Percentiles rank a stretch among this genome's conserved stretches.
phyloP scores from a whole-genome alignment of 2,329 filamentous ascomycete genomes.

The Pseudogymnoascus sp. region DNA sequence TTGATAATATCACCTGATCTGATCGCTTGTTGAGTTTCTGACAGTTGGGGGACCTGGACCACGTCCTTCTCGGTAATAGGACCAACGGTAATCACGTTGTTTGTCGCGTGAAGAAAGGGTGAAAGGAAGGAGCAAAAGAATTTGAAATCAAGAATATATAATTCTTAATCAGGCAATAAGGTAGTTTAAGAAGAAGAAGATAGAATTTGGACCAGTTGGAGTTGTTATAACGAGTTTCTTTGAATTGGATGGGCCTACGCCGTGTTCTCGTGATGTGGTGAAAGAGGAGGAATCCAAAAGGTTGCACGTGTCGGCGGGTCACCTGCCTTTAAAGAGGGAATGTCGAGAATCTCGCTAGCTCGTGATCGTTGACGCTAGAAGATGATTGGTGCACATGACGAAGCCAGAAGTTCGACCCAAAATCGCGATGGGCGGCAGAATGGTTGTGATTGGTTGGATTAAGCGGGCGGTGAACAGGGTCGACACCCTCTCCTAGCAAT shows the following conservation, averaged over 20 bases:
- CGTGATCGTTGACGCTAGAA: conserved; percentile 5
- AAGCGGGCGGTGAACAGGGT: background rate
- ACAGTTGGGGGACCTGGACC: conserved; percentile 4
- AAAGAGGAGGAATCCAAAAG: background rate
- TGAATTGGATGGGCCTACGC: background rate
- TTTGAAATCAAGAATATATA: background rate
- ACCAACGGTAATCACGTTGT: conserved; percentile 7
- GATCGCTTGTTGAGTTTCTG: conserved; percentile 6
- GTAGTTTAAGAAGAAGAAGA: conserved; percentile 4
- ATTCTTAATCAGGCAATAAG: conserved; percentile 6
- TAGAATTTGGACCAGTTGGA: background rate
- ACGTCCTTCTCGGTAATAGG: background rate
- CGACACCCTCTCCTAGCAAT: background rate
- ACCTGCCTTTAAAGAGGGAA: conserved; percentile 8
- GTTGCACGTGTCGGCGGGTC: conserved; percentile 7
- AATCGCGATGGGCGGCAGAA: background rate
- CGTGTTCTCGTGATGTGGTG: conserved; percentile 5
- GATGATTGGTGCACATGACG: conserved; percentile 6
- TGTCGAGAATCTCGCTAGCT: conserved; percentile 6
- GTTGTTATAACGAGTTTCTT: background rate
- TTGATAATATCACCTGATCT: conserved; percentile 4
- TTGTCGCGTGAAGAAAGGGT: background rate
- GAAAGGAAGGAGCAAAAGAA: background rate
- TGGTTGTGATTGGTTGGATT: background rate
- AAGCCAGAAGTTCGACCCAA: background rate